Conservation (phyloP, 495 filamentous ascomycete species). For the Pyronema omphalodes region DNA sequence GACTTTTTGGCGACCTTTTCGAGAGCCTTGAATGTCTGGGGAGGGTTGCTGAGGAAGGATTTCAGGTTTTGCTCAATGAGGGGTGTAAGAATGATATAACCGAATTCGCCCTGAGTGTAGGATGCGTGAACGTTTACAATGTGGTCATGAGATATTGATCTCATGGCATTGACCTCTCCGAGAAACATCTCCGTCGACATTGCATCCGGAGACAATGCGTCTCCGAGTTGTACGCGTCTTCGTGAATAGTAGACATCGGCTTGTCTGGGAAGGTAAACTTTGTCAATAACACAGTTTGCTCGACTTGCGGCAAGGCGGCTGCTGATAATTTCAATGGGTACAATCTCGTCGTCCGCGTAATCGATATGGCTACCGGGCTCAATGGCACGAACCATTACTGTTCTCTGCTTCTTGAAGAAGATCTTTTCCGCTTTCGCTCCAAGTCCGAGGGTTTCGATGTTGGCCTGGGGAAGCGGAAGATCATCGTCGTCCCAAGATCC, state of each 20-base stretch:
- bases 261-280: slow-evolving; percentile 43
- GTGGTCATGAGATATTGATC: slow-evolving; percentile 54
- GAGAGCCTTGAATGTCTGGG: slow-evolving; percentile 44
- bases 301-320: background rate
- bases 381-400: slow-evolving; percentile 56
- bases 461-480: slow-evolving; percentile 57
- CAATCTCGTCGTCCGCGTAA: slow-evolving; percentile 60
- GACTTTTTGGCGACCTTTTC: slow-evolving; percentile 50
- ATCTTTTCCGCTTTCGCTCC: slow-evolving; percentile 40
- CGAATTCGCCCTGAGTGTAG: slow-evolving; percentile 51
- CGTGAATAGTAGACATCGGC: slow-evolving; percentile 46
- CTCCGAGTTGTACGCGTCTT: slow-evolving; percentile 48
- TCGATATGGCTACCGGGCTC: slow-evolving; percentile 49
- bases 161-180: slow-evolving; percentile 43
- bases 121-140: slow-evolving; percentile 64
- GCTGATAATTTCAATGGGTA: slow-evolving; percentile 43
- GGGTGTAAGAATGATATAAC: slow-evolving; percentile 63
- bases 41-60: slow-evolving; percentile 49
- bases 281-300: slow-evolving; percentile 34
- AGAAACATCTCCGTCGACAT: slow-evolving; percentile 49
- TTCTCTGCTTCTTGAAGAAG: slow-evolving; percentile 70
- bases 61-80: slow-evolving; percentile 58
- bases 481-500: slow-evolving; percentile 79
- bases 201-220: slow-evolving; percentile 30
- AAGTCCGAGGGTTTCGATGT: slow-evolving; percentile 48